These are phyloP conservation scores for Vigna reflexopilosa DNA, from an alignment of 306 rosid genomes.

Conservation along the genomic window DNA sequence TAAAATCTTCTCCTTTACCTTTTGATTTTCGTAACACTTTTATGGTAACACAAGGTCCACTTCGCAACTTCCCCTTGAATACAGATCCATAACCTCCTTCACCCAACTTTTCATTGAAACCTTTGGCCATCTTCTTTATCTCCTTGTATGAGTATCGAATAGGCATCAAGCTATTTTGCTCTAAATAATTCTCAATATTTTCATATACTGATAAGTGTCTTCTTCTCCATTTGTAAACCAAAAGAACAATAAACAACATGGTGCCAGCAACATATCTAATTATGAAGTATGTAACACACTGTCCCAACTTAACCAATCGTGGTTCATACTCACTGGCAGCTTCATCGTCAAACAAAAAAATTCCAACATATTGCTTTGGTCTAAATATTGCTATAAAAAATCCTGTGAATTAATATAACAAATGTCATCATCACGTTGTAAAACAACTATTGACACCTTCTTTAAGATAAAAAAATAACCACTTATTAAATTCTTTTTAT, in stretches of 20 bases:
- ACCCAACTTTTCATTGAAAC: neutral
- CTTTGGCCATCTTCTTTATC: neutral
- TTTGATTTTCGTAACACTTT: neutral
- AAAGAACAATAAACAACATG: neutral
- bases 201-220: neutral
- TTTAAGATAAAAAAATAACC: no score
- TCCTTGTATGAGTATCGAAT: neutral
- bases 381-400: no score
- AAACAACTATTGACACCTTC: no score
- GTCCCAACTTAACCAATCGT: accelerated
- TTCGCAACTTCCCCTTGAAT: neutral
- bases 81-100: neutral
- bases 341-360: no score
- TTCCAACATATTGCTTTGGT: no score
- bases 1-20: neutral
- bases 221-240: neutral
- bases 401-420: no score
- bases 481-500: no score
- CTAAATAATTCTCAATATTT: neutral
- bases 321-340: neutral
- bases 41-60: neutral
- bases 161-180: neutral
- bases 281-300: neutral
- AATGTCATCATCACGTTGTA: no score
- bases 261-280: neutral